These are phyloP conservation scores for Magnolia sinica DNA, from an alignment of 164 flowering plant species.

Conservation along the genomic window DNA sequence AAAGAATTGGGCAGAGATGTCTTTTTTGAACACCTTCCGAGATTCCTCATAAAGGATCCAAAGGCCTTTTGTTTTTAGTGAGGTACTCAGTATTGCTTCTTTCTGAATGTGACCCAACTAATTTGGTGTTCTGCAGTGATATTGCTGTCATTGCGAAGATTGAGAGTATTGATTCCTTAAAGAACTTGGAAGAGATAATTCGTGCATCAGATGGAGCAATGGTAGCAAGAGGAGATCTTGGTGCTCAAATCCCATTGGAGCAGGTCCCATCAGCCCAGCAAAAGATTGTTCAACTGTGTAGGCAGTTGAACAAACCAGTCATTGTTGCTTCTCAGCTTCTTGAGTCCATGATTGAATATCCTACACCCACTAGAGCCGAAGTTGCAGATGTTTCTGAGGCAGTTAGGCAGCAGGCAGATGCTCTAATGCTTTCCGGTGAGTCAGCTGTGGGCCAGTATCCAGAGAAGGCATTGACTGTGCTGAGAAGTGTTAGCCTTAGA, in stretches of 20 bases:
- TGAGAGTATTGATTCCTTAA: conserved; percentile 91
- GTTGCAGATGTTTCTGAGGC: conserved; percentile 99
- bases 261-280: conserved; percentile 98
- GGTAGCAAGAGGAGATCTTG: conserved; percentile 98
- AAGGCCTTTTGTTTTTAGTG: too few species aligned
- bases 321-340: conserved; percentile 97
- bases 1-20: too few species aligned
- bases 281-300: conserved; percentile 71
- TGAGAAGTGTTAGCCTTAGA: conserved; percentile 86
- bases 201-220: conserved; percentile 93
- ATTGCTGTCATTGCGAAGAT: conserved; percentile 87
- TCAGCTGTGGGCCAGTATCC: conserved; percentile 98
- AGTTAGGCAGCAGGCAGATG: conserved; percentile 90
- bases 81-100: background rate
- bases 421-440: conserved; percentile 97
- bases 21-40: too few species aligned
- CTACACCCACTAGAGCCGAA: conserved; percentile 97
- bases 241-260: conserved; percentile 97
- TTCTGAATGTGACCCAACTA: background rate
- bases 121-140: conserved; percentile 43
- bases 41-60: too few species aligned
- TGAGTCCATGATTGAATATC: conserved; percentile 97
- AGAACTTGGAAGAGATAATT: conserved; percentile 85
- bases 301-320: conserved; percentile 87
- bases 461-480: conserved; percentile 81